Evolutionary conservation across 495 filamentous ascomycete species (phyloP), one percentile per base, ranked within the genome.

Genomic region (Penicillium longicatenatum): DNA sequence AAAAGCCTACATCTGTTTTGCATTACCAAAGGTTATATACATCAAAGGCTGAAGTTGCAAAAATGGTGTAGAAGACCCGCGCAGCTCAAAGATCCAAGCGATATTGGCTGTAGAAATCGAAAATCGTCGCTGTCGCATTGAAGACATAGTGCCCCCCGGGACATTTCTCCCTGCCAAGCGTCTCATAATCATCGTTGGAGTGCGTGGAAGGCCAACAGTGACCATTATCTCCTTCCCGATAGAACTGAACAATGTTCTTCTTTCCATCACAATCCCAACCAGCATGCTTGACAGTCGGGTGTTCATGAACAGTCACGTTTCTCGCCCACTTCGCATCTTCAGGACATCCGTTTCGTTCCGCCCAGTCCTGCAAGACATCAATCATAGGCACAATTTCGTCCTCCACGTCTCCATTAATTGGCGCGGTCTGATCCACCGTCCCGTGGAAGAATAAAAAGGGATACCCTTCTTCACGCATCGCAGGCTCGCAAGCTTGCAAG

Each of bases 381-480:
- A 66, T 66, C 24, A 66, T 53, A 9, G 66, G 57, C 12, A 61
- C 31, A 21, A 66, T 66, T 12, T 39, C 53, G 0, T 26, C 44
- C n/a, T 45, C 48, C 16, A 46, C 47, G 11, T 66, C 59, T 19
- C 66, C 66, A 43, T 69, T 58, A 17, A 64, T 64, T 19, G 66
- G 63, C 9, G 63, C 63, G 0, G 63, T 69, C 2, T 60, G 66
- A 60, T 80, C 78, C 1, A 53, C 65, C 2, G 71, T 73, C 31
- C 81, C 82, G 54, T 85, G 80, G 66, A 85, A 82, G 12, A 78
- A 74, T 22, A 84, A 50, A 21, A 85, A 21, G 66, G 80, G 44
- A 76, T 61, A 39, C 14, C 66, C 66, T 37, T 62, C 55, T 0
- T 47, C 45, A 6, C 63, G 58, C 21, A 50, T 12, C 0, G 61